Evolutionary conservation across 805 yeast species (phyloP).

Genomic region (Saccharomycopsis vini): DNA sequence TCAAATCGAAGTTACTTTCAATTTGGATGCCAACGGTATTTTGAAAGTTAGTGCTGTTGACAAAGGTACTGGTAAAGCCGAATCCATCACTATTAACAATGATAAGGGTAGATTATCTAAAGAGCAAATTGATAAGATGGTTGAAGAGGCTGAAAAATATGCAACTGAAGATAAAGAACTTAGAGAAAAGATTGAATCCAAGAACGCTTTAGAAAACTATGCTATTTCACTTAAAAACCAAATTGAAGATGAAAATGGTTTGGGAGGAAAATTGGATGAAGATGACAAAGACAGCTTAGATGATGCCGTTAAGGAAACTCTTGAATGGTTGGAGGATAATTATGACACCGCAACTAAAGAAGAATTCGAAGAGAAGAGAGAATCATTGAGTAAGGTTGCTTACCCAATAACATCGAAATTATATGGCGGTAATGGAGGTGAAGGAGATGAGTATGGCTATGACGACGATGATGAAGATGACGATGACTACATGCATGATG

Average conservation of each 20-base stretch:
- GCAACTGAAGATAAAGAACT: conserved; percentile 85
- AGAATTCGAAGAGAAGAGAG: conserved; percentile 89
- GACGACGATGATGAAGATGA: conserved; percentile 49
- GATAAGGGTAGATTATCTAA: conserved; percentile 90
- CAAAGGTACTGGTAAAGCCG: conserved; percentile 89
- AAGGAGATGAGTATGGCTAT: conserved; percentile 34
- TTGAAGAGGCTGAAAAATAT: conserved; percentile 90
- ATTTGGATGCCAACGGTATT: conserved; percentile 79
- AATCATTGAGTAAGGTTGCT: conserved; percentile 69
- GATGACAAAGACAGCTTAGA: conserved; percentile 84
- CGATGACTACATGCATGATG: conserved; percentile 58
- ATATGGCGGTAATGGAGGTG: conserved; percentile 49
- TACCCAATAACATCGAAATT: conserved; percentile 89
- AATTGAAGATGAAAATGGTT: conserved; percentile 18
- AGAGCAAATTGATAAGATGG: conserved; percentile 96
- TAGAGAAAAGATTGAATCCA: conserved; percentile 78
- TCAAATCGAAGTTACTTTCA: conserved; percentile 84
- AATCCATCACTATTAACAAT: conserved; percentile 84
- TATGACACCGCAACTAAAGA: conserved; percentile 81
- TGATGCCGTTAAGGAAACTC: conserved; percentile 81
- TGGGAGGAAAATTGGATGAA: conserved; percentile 69
- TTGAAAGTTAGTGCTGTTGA: conserved; percentile 81
- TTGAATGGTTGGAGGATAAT: conserved; percentile 84
- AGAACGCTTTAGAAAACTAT: conserved; percentile 81
- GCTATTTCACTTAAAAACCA: conserved; percentile 55